A percentile compares a stretch with the other conserved stretches of the same genome.
Evolutionary conservation across 176 grass and related monocot species (phyloP).

Genomic region (Secale cereale): DNA sequence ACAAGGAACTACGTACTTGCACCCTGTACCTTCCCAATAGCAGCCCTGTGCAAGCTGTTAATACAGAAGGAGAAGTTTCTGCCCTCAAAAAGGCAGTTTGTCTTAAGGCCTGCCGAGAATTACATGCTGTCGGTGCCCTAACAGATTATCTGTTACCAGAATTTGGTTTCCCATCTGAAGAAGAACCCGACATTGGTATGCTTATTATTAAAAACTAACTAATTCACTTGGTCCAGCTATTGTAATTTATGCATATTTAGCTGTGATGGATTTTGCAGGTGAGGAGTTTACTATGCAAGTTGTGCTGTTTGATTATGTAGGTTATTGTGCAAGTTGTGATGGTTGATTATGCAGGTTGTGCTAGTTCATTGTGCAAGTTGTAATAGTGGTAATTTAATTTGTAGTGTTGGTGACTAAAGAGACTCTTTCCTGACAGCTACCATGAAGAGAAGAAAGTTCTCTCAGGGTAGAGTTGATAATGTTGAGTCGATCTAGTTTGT

Average conservation of each 20-base stretch:
- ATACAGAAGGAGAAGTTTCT: conserved; percentile 25
- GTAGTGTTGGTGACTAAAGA: background rate
- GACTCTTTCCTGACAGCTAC: background rate
- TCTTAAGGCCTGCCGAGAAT: conserved; percentile 63
- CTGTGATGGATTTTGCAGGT: background rate
- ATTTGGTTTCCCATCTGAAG: conserved; percentile 42
- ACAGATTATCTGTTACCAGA: conserved; percentile 60
- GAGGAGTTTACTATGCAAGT: background rate
- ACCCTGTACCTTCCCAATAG: conserved; percentile 65
- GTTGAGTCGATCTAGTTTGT: background rate
- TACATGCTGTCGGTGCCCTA: conserved; percentile 64
- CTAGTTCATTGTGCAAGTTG: background rate
- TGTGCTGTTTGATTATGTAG: background rate
- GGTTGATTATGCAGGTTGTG: background rate
- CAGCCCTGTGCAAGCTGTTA: conserved; percentile 51
- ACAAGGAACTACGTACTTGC: conserved; percentile 42
- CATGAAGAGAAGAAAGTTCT: background rate
- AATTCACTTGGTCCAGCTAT: background rate
- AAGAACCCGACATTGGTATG: conserved; percentile 56
- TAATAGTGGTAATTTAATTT: conserved; percentile 1
- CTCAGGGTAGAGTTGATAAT: background rate
- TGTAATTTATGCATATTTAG: background rate
- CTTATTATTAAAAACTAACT: background rate
- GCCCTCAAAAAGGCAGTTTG: conserved; percentile 57
- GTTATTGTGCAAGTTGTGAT: background rate